Percentiles rank a stretch among this genome's conserved stretches.
phyloP scores from a whole-genome alignment of 441 rosid genomes.

The Pelargonium citronellum region DNA sequence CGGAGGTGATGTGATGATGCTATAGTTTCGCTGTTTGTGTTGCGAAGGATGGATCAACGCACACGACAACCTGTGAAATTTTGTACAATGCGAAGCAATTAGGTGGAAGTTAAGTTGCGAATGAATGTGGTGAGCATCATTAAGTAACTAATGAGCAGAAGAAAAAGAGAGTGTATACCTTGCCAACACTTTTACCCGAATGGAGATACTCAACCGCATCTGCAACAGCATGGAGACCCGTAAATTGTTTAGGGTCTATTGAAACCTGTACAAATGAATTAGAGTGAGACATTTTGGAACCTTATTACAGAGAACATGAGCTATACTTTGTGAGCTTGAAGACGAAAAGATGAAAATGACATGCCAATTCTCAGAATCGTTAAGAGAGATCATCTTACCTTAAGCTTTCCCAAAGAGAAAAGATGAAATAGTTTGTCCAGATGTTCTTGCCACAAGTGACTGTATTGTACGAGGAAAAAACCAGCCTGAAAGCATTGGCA shows the following conservation, averaged over 20 bases:
- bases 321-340: background rate
- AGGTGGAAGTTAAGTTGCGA: too few relatives aligned
- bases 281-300: background rate
- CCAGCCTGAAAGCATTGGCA: slow-evolving; percentile 60
- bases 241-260: slow-evolving; percentile 65
- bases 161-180: slow-evolving; percentile 37
- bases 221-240: slow-evolving; percentile 61
- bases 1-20: too few relatives aligned
- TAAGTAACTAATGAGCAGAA: too few relatives aligned
- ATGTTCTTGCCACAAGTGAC: slow-evolving; percentile 73
- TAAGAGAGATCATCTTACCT: slow-evolving; percentile 40
- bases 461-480: slow-evolving; percentile 75
- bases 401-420: slow-evolving; percentile 72
- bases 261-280: slow-evolving; percentile 38
- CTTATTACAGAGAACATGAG: background rate
- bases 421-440: slow-evolving; percentile 58
- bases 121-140: too few relatives aligned
- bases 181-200: slow-evolving; percentile 92
- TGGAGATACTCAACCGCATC: slow-evolving; percentile 97
- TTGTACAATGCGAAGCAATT: too few relatives aligned
- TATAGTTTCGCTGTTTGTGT: too few relatives aligned
- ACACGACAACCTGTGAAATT: too few relatives aligned
- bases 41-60: too few relatives aligned
- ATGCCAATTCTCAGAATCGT: too few relatives aligned
- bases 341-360: too few relatives aligned